These are phyloP conservation scores for Corymbia citriodora DNA, from an alignment of 441 rosid species.

Conservation along the genomic window DNA sequence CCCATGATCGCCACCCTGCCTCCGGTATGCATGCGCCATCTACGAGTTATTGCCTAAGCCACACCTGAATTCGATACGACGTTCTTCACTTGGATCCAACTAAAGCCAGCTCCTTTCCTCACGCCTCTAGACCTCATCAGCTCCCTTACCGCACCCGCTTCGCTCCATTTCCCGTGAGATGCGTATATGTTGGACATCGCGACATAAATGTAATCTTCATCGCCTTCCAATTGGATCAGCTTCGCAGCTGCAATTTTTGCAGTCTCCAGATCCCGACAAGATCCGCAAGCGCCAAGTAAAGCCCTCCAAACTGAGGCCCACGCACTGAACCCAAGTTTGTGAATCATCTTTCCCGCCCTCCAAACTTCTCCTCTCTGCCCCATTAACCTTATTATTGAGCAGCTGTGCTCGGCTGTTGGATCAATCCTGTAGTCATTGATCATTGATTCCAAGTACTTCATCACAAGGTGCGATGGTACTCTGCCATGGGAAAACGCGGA, in stretches of 20 bases:
- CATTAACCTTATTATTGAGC: conserved; percentile 44
- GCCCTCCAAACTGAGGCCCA: conserved; percentile 43
- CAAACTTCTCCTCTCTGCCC: conserved; percentile 32
- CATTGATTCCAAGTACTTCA: conserved; percentile 39
- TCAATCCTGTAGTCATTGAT: conserved; percentile 34
- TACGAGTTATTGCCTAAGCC: not conserved
- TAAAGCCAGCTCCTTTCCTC: conserved; percentile 36
- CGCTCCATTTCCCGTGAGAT: conserved; percentile 40
- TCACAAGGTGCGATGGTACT: conserved; percentile 21
- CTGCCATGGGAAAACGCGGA: conserved; percentile 43
- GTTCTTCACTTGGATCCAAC: conserved; percentile 42
- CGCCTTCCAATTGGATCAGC: conserved; percentile 32
- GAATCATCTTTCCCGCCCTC: conserved; percentile 26
- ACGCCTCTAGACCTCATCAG: conserved; percentile 42
- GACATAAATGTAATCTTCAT: conserved; percentile 38
- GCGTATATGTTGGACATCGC: conserved; percentile 45
- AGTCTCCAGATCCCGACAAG: conserved; percentile 27
- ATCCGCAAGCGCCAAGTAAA: conserved; percentile 46
- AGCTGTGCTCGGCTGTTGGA: conserved; percentile 46
- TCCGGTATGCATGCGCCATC: not conserved
- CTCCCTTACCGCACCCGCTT: conserved; percentile 31
- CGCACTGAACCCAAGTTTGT: conserved; percentile 29
- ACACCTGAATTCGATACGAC: not conserved
- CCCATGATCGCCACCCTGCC: not conserved
- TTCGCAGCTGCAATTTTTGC: conserved; percentile 32